Conservation (phyloP, 2,329 filamentous ascomycete species). For the Aureobasidium zeae region DNA sequence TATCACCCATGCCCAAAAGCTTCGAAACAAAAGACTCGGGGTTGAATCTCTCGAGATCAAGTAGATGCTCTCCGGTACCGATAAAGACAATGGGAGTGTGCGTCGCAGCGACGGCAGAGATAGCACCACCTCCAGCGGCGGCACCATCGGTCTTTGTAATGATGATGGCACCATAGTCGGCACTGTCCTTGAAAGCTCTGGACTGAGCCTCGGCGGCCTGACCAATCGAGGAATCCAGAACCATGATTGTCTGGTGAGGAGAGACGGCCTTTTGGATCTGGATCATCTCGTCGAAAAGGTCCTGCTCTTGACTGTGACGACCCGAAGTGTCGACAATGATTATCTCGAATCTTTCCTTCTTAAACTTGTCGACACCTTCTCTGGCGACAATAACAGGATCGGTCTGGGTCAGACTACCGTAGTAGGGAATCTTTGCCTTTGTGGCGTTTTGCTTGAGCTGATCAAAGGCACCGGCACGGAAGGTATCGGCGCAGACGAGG, state of each 20-base stretch:
- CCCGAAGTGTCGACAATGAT: slow-evolving; percentile 98
- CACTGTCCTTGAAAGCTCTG: slow-evolving; percentile 92
- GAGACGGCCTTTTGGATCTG: slow-evolving; percentile 87
- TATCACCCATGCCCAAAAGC: slow-evolving; percentile 92
- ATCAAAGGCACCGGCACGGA: slow-evolving; percentile 95
- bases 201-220: slow-evolving; percentile 92
- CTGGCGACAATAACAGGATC: slow-evolving; percentile 86
- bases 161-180: slow-evolving; percentile 95
- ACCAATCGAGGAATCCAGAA: slow-evolving; percentile 91
- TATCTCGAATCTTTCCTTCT: slow-evolving; percentile 95
- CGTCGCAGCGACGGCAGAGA: slow-evolving; percentile 92
- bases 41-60: slow-evolving; percentile 86
- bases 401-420: slow-evolving; percentile 89
- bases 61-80: slow-evolving; percentile 93
- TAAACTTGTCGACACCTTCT: slow-evolving; percentile 98
- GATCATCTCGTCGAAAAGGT: slow-evolving; percentile 94
- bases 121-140: slow-evolving; percentile 89
- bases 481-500: slow-evolving; percentile 94
- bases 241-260: slow-evolving; percentile 97
- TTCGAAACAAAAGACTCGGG: slow-evolving; percentile 91
- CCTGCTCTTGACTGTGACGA: slow-evolving; percentile 86
- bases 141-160: slow-evolving; percentile 98
- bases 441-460: slow-evolving; percentile 98
- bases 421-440: slow-evolving; percentile 98
- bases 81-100: slow-evolving; percentile 97